Evolutionary conservation across 108 stramenopile species (phyloP), one percentile per base, ranked within the genome.

Genomic region (Nitzschia inconspicua): DNA sequence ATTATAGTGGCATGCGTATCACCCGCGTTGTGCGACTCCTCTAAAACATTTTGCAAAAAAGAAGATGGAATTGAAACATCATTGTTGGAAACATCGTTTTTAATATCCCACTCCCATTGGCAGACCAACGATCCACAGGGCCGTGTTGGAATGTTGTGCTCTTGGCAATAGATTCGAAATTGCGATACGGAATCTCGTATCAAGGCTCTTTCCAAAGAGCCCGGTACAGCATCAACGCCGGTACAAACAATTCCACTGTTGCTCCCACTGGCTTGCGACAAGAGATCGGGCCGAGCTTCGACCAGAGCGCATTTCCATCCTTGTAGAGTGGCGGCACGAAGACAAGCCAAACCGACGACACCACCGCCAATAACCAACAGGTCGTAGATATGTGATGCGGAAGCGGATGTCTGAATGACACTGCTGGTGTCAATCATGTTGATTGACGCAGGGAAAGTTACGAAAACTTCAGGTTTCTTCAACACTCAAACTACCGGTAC

Each of bases 231-330:
- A 68, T 93, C 91, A 4, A 86, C 82, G 9, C 88, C 91, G 0
- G 91, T 93, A 56, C 88, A 93, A 50, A 64, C 77, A 32, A 93
- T 79, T 1, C 91, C 91, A 18, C 63, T 70, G 53, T 93, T 93
- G 41, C 68, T 53, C 6, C 84, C 82, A 39, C 76, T 76, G 8
- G 88, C 88, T 11, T 43, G 65, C 2, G 78, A 41, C 40, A 79
- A 65, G 31, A 93, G 44, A 49, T 88, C 73, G 2, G 60, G 23
- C 31, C 83, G 65, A 16, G 55, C 42, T 65, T 93, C 91, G 24
- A 93, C 55, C 28, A 93, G 40, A 25, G 70, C 67, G 34, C 77
- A 78, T 19, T 61, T 66, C 62, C 65, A 78, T 8, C 86, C 87
- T n/a, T 62, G 9, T 10, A 84, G 69, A 29, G 85, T 79, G 4